Percentiles rank a stretch among this genome's conserved stretches.
Conservation (phyloP, 305 asterid species). For the Ilex paraguariensis region DNA sequence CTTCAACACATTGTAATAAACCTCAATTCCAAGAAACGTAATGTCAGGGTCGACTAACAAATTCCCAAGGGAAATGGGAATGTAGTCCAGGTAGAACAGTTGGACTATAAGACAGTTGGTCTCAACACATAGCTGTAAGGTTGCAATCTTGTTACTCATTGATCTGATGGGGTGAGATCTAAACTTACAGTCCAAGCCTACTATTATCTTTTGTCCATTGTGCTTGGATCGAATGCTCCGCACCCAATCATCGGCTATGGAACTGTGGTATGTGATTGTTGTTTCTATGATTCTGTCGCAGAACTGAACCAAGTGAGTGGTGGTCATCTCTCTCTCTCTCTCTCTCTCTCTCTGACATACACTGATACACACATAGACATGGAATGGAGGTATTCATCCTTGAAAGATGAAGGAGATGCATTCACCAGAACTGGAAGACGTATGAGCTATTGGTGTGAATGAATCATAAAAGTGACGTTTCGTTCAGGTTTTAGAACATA, state of each 20-base stretch:
- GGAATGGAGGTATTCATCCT: no score
- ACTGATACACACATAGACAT: no score
- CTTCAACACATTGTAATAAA: slow-evolving; percentile 16
- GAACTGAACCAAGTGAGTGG: slow-evolving; percentile 14
- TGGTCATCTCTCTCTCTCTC: neutral
- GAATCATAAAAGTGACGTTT: no score
- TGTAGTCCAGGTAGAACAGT: slow-evolving; percentile 24
- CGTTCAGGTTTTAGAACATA: no score
- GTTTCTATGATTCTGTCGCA: slow-evolving; percentile 23
- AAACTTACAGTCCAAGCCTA: slow-evolving; percentile 32
- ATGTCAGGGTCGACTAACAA: slow-evolving; percentile 16
- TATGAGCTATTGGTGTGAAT: no score
- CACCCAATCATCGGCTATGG: slow-evolving; percentile 28
- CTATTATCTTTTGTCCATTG: slow-evolving; percentile 9
- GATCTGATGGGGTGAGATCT: slow-evolving; percentile 25
- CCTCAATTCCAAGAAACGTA: slow-evolving; percentile 28
- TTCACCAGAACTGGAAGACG: no score
- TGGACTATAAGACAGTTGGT: slow-evolving; percentile 36
- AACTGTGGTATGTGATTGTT: slow-evolving; percentile 26
- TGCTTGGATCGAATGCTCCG: slow-evolving; percentile 10
- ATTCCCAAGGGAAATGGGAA: slow-evolving; percentile 14
- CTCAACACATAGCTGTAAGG: slow-evolving; percentile 26
- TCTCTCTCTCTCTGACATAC: neutral
- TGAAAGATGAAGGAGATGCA: no score
- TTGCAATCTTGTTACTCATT: slow-evolving; percentile 27